A percentile compares a stretch with the other conserved stretches of the same genome.
Conservation (phyloP, 2,329 filamentous ascomycete genomes). For the Plectosphaerella cucumerina region DNA sequence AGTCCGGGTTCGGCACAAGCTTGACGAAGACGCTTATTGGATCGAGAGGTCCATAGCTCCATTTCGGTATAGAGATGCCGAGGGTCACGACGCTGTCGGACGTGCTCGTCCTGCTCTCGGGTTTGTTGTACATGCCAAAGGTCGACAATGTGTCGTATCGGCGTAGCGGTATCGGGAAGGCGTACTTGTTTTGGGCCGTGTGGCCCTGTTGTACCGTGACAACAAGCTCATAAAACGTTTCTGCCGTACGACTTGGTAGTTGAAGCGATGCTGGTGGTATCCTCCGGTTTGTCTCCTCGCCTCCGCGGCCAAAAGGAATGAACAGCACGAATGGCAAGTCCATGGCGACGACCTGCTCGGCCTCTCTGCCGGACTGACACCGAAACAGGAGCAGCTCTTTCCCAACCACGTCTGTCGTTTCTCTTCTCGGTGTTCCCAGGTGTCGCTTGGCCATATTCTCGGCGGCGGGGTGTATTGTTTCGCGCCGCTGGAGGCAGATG, state of each 20-base stretch:
- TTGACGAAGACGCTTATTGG: conserved; percentile 96
- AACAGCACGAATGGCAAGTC: conserved; percentile 96
- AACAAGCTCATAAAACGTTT: conserved; percentile 95
- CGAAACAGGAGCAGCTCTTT: conserved; percentile 93
- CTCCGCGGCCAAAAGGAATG: conserved; percentile 89
- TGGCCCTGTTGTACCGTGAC: conserved; percentile 92
- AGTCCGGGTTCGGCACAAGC: conserved; percentile 85
- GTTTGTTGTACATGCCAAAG: conserved; percentile 99
- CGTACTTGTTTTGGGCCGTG: conserved; percentile 81
- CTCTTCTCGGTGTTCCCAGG: conserved; percentile 82
- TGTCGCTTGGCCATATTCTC: conserved; percentile 93
- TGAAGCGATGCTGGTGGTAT: conserved; percentile 91
- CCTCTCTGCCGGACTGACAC: conserved; percentile 77
- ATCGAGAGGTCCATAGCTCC: conserved; percentile 94
- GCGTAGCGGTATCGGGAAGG: conserved; percentile 84
- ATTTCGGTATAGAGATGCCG: conserved; percentile 86
- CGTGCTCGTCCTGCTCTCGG: conserved; percentile 80
- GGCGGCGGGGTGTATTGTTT: conserved; percentile 94
- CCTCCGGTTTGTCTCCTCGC: conserved; percentile 82
- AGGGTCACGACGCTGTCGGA: conserved; percentile 89
- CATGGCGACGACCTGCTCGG: conserved; percentile 89
- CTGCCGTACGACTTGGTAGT: conserved; percentile 86
- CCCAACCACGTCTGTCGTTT: conserved; percentile 87
- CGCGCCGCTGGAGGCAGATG: conserved; percentile 87
- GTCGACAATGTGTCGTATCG: conserved; percentile 96